Evolutionary conservation across 1,284 basidiomycete genomes (phyloP).

Genomic region (Filobasidium uniguttulatum): DNA sequence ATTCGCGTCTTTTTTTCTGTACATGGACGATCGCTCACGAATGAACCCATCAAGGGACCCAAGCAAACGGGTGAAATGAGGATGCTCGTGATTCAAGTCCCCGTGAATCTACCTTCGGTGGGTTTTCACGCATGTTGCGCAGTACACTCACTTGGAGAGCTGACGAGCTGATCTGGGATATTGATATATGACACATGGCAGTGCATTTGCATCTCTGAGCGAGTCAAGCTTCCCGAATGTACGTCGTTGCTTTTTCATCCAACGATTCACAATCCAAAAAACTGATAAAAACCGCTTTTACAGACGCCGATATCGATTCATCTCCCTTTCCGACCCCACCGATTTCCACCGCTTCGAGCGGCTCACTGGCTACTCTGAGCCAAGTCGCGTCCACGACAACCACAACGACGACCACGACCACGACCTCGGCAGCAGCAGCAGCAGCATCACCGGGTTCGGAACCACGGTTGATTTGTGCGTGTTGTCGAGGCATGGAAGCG

Average conservation of each 20-base stretch:
- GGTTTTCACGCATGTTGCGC: not conserved
- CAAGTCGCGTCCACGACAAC: slow-evolving; percentile 5
- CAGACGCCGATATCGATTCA: not conserved
- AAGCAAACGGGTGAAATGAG: slow-evolving; percentile 10
- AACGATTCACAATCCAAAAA: not conserved
- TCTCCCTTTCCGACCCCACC: too few species aligned
- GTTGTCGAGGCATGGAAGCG: slow-evolving; percentile 4
- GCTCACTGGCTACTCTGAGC: not conserved
- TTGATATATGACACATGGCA: not conserved
- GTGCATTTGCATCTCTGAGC: slow-evolving; percentile 9
- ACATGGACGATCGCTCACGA: slow-evolving; percentile 3
- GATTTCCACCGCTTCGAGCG: not conserved
- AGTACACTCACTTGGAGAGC: not conserved
- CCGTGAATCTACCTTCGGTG: slow-evolving; percentile 7
- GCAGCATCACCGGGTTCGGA: too few species aligned
- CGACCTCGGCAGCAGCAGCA: not conserved
- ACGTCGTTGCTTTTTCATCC: not conserved
- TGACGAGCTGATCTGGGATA: not conserved
- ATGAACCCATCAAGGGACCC: not conserved
- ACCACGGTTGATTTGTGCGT: slow-evolving; percentile 12
- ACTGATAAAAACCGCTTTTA: not conserved
- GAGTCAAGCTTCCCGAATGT: slow-evolving; percentile 11
- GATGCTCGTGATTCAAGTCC: slow-evolving; percentile 8
- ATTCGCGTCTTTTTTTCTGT: slow-evolving; percentile 9
- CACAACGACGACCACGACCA: not conserved